Evolutionary conservation across 192 early-diverging fungal genomes (phyloP).

Genomic region (Backusella tuberculispora): DNA sequence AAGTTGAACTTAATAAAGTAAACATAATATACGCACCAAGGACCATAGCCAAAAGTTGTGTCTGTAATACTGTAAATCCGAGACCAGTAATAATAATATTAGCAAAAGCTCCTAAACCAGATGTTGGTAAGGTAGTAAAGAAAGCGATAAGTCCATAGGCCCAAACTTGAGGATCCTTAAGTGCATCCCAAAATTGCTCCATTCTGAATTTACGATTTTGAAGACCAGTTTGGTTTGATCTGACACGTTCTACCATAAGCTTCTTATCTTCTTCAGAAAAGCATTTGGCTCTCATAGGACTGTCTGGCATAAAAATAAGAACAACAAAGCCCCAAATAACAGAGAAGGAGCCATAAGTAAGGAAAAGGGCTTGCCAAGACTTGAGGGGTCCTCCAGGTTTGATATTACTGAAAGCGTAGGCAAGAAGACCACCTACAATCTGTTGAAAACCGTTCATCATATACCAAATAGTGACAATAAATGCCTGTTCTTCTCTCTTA

Average conservation of each 20-base stretch:
- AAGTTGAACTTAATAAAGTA: slow-evolving; percentile 16
- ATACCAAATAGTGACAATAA: slow-evolving; percentile 25
- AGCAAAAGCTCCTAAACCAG: slow-evolving; percentile 27
- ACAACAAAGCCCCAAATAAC: slow-evolving; percentile 22
- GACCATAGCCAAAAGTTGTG: slow-evolving; percentile 31
- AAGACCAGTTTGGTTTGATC: slow-evolving; percentile 29
- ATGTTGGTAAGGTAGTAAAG: slow-evolving; percentile 26
- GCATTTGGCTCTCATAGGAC: slow-evolving; percentile 33
- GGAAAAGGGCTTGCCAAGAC: slow-evolving; percentile 32
- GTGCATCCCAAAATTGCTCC: slow-evolving; percentile 25
- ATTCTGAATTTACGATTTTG: slow-evolving; percentile 25
- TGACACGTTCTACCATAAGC: slow-evolving; percentile 29
- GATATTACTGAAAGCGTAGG: slow-evolving; percentile 31
- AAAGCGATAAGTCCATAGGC: slow-evolving; percentile 27
- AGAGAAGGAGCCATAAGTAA: slow-evolving; percentile 23
- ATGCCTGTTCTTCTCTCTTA: slow-evolving; percentile 23
- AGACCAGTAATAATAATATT: slow-evolving; percentile 30
- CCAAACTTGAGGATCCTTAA: slow-evolving; percentile 21
- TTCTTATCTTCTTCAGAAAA: slow-evolving; percentile 31
- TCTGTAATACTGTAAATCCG: slow-evolving; percentile 29
- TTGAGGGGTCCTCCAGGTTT: slow-evolving; percentile 20
- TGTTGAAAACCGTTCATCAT: slow-evolving; percentile 32
- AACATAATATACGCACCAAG: slow-evolving; percentile 27
- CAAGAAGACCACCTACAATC: slow-evolving; percentile 28
- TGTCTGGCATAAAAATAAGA: slow-evolving; percentile 24